Evolutionary conservation across 495 filamentous ascomycete species (phyloP), one percentile per base, ranked within the genome.

Genomic region (Penicillium subrubescens): DNA sequence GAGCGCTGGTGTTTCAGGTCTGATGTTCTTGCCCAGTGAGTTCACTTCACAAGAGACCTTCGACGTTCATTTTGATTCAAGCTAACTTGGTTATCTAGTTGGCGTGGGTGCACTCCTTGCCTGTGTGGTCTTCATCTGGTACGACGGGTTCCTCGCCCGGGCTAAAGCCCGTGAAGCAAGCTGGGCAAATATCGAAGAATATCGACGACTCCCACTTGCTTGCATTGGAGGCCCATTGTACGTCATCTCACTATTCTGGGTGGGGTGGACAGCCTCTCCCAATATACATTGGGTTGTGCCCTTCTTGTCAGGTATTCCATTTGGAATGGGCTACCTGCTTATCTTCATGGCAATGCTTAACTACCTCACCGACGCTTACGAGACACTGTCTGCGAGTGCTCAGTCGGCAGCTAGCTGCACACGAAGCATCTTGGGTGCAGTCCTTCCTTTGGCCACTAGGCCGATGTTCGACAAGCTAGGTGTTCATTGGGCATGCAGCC

Each of bases 331-430:
- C 12, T 75, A 79, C 33, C 67, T 77, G 27, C 61, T 78, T 25
- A 82, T 82, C 31, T 82, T 82, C 69, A 79, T 81, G 79, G 78
- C 78, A 4, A 77, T 81, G 66, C 61, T 79, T 19, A 83, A 82
- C 68, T 83, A 82, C 59, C 70, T 83, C 29, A 77, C 77, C 15
- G 80, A 83, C 56, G 78, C 79, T 25, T 83, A 83, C 50, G 76
- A 77, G 46, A 78, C 72, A 0, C 70, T 76, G 25, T 79, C 81
- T 7, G 78, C 80, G 2, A 80, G 77, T 29, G 80, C 79, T 1
- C 71, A 82, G 35, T 77, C 78, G 0, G 79, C 80, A 3, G 69
- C 77, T 0, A 76, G 71, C 64, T 79, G 79, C 56, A 75, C 73
- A 0, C 71, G 78, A 37, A 81, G 78, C 50, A 71, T 74, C 2